Base-by-base conservation (phyloP, 2,329 filamentous ascomycete genomes). In the Thelonectria discophora region DNA sequence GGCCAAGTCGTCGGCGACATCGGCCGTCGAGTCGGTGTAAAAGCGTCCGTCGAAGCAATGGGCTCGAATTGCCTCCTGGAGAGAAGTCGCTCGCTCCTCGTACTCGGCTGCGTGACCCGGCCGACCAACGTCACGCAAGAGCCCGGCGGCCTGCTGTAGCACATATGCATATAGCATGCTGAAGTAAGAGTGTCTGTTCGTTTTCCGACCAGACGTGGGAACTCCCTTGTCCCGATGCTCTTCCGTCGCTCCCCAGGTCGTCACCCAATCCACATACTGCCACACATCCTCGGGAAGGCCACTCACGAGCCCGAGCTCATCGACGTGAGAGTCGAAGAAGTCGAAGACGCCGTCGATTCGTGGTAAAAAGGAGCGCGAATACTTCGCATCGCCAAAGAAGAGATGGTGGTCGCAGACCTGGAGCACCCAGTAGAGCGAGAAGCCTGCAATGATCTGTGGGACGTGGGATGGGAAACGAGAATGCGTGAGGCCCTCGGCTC, bases 221-320 rank as follows among this genome's bases (percentile, higher is more conserved):
- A 80, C 77, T 3, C 79, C 79, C 18, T 65, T 65, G 20, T 65
- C 62, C 5, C 55, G 60, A 47, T 65, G 54, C 56, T 57, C 53
- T 1, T 64, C 46, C 12, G 56, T 64, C 12, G 57, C 63, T 12
- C 63, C 60, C 60, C 63, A 64, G 5, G 60, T 57, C 11, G 57
- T 63, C 5, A 71, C 68, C 76, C 76, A 78, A 55, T 78, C 76
- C 3, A 77, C 75, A 49, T 74, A 78, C 47, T 77, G 70, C 76
- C 76, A 78, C 10, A 72, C 65, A 45, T 71, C 70, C 24, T 68
- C 62, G 1, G 73, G 62, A 2, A 71, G 66, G 27, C 53, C 47
- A 1, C 55, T 47, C 1, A 67, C 50, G 6, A 68, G 62, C 11
- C 64, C 65, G 10, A 63, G 37, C 3, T 45, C 12, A 20, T 68